Evolutionary conservation across 2,329 filamentous ascomycete genomes (phyloP), one percentile per base, ranked within the genome.

Genomic region (Scytalidium sp.): DNA sequence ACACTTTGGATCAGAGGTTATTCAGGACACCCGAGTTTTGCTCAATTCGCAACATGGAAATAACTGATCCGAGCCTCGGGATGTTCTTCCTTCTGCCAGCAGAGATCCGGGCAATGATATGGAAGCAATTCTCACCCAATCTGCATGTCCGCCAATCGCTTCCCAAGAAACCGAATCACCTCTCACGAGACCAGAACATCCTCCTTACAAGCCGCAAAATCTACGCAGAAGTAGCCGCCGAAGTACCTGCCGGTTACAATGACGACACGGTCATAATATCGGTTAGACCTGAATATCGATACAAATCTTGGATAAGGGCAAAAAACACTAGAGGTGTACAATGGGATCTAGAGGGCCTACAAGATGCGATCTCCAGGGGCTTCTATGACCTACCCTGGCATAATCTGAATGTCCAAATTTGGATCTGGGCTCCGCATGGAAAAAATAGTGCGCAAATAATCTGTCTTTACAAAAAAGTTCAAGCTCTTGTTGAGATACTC

Each of bases 101-200:
- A 50, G 50, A 53, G 32, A 39, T 53, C 32, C 50, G 50, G 22
- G 45, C 13, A 47, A 44, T 32, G 43, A 53, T 53, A 50, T 53
- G 50, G 50, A 52, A 49, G 43, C 43, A 52, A 39, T 20, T 52
- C 46, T 39, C 43, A 47, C 46, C 39, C 43, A 19, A 52, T 19
- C 40, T 49, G 21, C 46, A 49, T 52, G 19, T 52, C 46, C 19
- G 46, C 46, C 50, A 43, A 41, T 52, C 50, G 25, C 46, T 49
- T 49, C 50, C 47, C 39, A 53, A 36, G 47, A 42, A 46, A 45
- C 41, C 27, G 47, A 51, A 44, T 51, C n/a, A 41, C 41, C 45
- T 51, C 49, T 47, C 49, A 51, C 49, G 49, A 50, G 23, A 49
- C 47, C 50, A 49, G 49, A 45, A 52, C 29, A 52, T 52, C 46